Conservation (phyloP, 1,139 yeast species). For the Arxiozyma slooffiae region DNA sequence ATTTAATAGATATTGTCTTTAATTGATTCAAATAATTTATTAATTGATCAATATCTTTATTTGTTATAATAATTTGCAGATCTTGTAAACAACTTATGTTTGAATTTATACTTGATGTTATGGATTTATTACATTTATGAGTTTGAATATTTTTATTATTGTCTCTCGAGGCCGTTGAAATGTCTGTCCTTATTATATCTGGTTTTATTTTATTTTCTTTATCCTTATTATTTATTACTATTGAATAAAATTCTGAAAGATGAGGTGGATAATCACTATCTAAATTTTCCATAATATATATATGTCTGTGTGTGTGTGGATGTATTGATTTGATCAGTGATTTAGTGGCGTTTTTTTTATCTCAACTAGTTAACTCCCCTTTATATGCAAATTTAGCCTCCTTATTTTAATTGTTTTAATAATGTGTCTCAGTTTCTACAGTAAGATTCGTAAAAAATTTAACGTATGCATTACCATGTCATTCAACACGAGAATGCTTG, state of each 20-base stretch:
- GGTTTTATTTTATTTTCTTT: background rate
- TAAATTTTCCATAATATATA: background rate
- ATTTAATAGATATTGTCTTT: constrained; percentile 42
- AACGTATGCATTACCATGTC: background rate
- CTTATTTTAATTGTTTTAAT: too few species aligned
- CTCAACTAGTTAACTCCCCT: background rate
- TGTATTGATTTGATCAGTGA: too few species aligned
- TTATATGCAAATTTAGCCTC: background rate
- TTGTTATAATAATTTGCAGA: constrained; percentile 49
- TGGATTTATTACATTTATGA: background rate
- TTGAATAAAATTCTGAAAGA: constrained; percentile 28
- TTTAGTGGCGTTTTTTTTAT: background rate
- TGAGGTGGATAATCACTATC: constrained; percentile 10
- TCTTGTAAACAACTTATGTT: constrained; percentile 32
- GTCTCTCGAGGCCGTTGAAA: background rate
- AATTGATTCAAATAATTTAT: constrained; percentile 40
- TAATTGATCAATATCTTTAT: constrained; percentile 46
- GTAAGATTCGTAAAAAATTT: too few species aligned
- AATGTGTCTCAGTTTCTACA: background rate
- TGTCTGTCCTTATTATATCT: background rate
- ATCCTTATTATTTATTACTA: constrained; percentile 14
- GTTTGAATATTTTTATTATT: background rate
- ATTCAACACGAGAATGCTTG: background rate
- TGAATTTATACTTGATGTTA: constrained; percentile 24
- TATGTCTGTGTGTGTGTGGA: background rate